Evolutionary conservation across 192 early-diverging fungal species (phyloP), one percentile per base, ranked within the genome.

Genomic region (Gonapodya prolifera): DNA sequence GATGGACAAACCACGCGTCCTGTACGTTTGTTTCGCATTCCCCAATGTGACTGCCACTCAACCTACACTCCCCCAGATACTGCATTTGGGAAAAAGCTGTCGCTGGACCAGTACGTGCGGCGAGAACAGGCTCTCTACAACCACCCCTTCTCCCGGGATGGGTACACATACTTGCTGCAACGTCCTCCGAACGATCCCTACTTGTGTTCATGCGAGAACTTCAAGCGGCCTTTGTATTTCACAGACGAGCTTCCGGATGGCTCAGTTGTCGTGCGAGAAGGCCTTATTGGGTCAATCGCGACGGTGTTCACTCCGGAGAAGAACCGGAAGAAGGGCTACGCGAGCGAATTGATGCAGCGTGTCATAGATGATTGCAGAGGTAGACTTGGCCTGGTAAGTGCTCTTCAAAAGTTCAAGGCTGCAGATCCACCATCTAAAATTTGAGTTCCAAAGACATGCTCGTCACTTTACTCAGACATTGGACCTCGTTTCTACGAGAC

Each of bases 391-490:
- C 70, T 35, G 2, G 13, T 79, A 23, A 61, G 45, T 61, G 8
- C 45, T 23, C 23, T 61, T 61, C 23, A 23, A 61, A 61, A 16
- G 23, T 8, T 16, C 8, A 61, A 61, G 23, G 45, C 45, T 61
- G 8, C 23, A 16, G 8, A 61, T 61, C 45, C 8, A 16, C 45
- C 8, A 61, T 61, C 8, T 16, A 61, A 61, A 61, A 61, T 23
- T 61, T 61, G 45, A 61, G 8, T 61, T 61, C 23, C 23, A 23
- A 8, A 61, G 45, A 61, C 45, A 0, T 74, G 75, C 2, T 80
- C 79, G 1, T 69, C 76, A 1, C 75, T 80, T 28, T 80, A 80
- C 36, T 80, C 79, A 2, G 79, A 80, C 69, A 69, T 80, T n/a
- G 79, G 79, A 70, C 75, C 75, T 29, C 35, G 29, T 17, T 80